Base-by-base conservation (phyloP, 2,329 filamentous ascomycete genomes). In the Hyphodiscus sp. region DNA sequence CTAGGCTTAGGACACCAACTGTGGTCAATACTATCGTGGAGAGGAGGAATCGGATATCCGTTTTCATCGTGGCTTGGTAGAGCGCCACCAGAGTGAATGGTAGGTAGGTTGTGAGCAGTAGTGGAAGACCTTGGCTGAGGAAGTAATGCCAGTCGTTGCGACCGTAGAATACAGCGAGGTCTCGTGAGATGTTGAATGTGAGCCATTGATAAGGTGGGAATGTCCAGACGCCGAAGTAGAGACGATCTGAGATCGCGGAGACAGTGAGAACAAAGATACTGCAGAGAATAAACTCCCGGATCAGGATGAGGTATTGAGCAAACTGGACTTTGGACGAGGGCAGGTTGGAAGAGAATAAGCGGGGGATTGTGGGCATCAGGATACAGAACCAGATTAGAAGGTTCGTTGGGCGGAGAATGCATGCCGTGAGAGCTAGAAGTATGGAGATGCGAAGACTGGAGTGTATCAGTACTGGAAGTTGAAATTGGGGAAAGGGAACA, bases 111-210 rank as follows among this genome's bases (percentile, higher is more conserved):
- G 87, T 96, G 30, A 94, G 84, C 5, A 96, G 80, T 0, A 97
- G 78, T 1, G 94, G 92, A 23, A 96, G 77, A 4, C 91, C 94
- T 71, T 99, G 91, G 0, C 88, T 86, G 29, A 95, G 71, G 69
- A 96, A 99, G 73, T 97, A 99, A 70, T 96, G 91, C 79, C 86
- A 86, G 58, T 89, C 83, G 70, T 95, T 97, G 47, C 76, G 81
- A 20, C 94, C 94, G 68, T 99, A 99, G 71, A 97, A 97, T 47
- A 92, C 82, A 23, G 94, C 90, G 6, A 99, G 78, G 8, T 87
- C 88, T 69, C 95, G 87, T 19, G 85, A 82, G 52, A 99, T 78
- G 72, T 99, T 99, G 76, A 96, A 92, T 67, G 92, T 82, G 54
- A 97, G 78, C 73, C 91, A 97, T 52, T 86, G 85, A 58, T 92